Base-by-base conservation (phyloP, 2,329 filamentous ascomycete genomes). In the Penicillium sp. region DNA sequence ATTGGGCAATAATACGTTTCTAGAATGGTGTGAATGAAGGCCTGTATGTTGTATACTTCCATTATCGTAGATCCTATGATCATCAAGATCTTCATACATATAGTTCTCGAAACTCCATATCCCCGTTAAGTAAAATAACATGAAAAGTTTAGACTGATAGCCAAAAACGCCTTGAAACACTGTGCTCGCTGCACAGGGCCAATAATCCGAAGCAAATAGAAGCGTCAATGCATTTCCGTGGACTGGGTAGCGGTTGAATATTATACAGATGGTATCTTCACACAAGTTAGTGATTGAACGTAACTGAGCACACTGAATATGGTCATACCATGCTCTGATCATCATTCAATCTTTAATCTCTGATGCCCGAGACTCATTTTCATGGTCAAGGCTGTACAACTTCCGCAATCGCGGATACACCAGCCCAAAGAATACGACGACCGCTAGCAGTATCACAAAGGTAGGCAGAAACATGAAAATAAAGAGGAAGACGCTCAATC, bases 381-480 rank as follows among this genome's bases (percentile, higher is more conserved):
- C 51, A 2, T 34, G 16, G 31, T 59, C 55, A 26, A 56, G 8
- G 16, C 29, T 10, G 39, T 48, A 39, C 2, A 59, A 58, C 55
- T 67, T 71, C 4, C 61, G 58, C 1, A 72, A 53, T 4, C 59
- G 60, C 0, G 70, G 70, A 57, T 71, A 72, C 13, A 60, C 66
- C 5, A 72, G 58, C 2, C 66, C 42, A 38, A 72, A 71, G 48
- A 72, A 71, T 18, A 66, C 53, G 2, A 73, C 53, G 10, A 73
- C 71, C 1, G 67, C 70, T 18, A 71, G 46, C 2, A 73, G 57
- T 9, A 72, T 59, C 7, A 73, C 52, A 26, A 73, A 60, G 1
- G 71, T 73, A 5, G 71, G 71, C 5, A 73, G 50, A n/a, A 72
- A 68, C 65, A 71, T 69, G 40, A 72, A 73, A 13, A 64, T 66